These are phyloP conservation scores for Microsporum canis DNA, from an alignment of 2,329 filamentous ascomycete genomes.

Conservation along the genomic window DNA sequence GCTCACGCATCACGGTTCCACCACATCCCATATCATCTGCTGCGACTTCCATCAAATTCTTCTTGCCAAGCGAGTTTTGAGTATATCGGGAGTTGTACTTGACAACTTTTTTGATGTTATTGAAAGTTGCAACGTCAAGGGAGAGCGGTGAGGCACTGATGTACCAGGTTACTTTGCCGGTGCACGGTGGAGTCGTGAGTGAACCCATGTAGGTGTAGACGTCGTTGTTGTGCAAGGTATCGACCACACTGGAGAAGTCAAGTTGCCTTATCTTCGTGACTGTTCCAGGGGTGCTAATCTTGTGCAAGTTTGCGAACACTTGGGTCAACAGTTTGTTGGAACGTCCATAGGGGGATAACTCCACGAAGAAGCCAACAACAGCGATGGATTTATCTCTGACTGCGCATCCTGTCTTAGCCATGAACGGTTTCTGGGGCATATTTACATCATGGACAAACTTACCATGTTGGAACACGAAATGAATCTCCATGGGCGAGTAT, in stretches of 20 bases:
- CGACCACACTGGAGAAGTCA: not conserved
- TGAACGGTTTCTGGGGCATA: not conserved
- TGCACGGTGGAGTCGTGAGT: slow-evolving; percentile 52
- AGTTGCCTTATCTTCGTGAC: not conserved
- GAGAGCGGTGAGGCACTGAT: slow-evolving; percentile 37
- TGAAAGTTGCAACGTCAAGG: slow-evolving; percentile 39
- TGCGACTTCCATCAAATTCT: not conserved
- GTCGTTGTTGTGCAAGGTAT: not conserved
- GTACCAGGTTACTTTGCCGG: slow-evolving; percentile 47
- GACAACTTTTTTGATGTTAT: slow-evolving; percentile 41
- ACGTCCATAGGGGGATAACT: not conserved
- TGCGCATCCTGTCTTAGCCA: not conserved
- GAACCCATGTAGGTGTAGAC: slow-evolving; percentile 42
- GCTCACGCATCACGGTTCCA: not conserved
- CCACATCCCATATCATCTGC: not conserved
- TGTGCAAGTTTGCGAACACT: not conserved
- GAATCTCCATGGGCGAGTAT: slow-evolving; percentile 43
- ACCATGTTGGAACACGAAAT: slow-evolving; percentile 45
- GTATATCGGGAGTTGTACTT: slow-evolving; percentile 12
- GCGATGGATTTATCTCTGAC: not conserved
- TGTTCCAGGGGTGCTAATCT: not conserved
- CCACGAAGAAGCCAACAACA: not conserved
- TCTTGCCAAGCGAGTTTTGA: slow-evolving; percentile 4
- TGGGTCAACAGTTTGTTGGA: not conserved
- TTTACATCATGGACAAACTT: not conserved